Base-by-base conservation (phyloP, 306 rosid genomes). In the Luffa aegyptiaca region DNA sequence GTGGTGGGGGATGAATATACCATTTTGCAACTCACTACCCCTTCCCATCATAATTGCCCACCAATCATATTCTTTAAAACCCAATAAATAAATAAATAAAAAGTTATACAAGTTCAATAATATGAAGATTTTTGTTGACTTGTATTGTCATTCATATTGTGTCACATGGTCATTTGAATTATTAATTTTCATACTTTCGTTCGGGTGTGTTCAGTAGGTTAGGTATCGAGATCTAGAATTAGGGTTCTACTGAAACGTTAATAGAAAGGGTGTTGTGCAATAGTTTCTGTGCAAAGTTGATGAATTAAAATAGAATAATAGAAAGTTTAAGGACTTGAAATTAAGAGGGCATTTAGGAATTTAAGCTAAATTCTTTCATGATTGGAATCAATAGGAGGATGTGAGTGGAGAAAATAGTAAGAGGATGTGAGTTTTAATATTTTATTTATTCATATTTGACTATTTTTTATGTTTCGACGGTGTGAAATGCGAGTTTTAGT, bases 1-100 rank as follows among this genome's bases (percentile, higher is more conserved):
- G 59, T 73, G 77, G 77, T 73, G 77, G 77, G 77, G 59, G 42
- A 48, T 73, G 77, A 31, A 73, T 45, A 49, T 72, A 42, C 75
- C 75, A 42, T 42, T 61, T 68, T 39, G 69, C 69, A 62, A 62
- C 42, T 62, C 42, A 11, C 9, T 61, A 3, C 68, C 68, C 41
- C 42, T 31, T 26, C 65, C 65, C 65, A 59, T 63, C 71, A 63
- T 63, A 5, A 63, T 63, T 63, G n/a, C 21, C n/a, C 11, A 31
- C 71, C 20, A 35, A 63, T 63, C 41, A 63, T 63, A 12, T 35
- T 59, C 37, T 59, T 10, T 59, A 3, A 21, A 59, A 59, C 35
- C 65, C 37, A 21, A 21, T 6, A 6, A 52, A 3, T 52, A 56
- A 16, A 5, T 52, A 16, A 4, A 1, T 2, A 2, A 56, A 8